Base-by-base conservation (phyloP, 345 rosid species). In the Aethionema arabicum region DNA sequence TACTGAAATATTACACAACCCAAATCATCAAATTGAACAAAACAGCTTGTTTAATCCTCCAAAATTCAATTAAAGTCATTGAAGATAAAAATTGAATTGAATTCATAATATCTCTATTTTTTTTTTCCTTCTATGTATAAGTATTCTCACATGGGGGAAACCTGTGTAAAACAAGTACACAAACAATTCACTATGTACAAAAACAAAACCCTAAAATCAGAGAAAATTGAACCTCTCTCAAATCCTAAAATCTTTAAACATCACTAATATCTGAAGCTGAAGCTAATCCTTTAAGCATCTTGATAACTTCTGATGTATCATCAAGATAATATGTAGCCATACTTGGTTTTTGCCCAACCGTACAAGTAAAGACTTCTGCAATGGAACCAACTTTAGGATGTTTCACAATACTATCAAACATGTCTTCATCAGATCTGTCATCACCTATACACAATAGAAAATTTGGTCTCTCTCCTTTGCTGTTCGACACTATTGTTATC, bases 301-400 rank as follows among this genome's bases (percentile, higher is more conserved):
- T 73, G 38, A 84, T 77, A 42, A 89, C 96, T 11, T 75, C 85
- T 5, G 56, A 33, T 0, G 83, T 79, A 69, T 89, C 96, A 12
- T 86, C 89, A 0, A 89, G 89, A 59, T 80, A 89, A 73, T 84
- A 89, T 46, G 75, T 86, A 32, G 96, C 95, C 96, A 78, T 83
- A 73, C 91, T 89, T 9, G 95, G 96, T 63, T 86, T 89, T 78
- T 84, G 96, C 49, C 95, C 96, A 3, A 89, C 89, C 0, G 91
- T 86, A 68, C 89, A 86, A 4, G 95, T 89, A 66, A 81, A 89
- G 29, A 83, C 83, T 66, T 89, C 82, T 2, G 75, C 60, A 9
- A 72, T 59, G 12, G 75, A 51, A 27, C 87, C 80, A n/a, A 67
- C 53, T 8, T 78, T 67, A 29, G 81, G 85, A 61, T 77, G 63